A percentile compares a stretch with the other conserved stretches of the same genome.
Conservation (phyloP, 2,329 filamentous ascomycete genomes). For the Calonectria montana region DNA sequence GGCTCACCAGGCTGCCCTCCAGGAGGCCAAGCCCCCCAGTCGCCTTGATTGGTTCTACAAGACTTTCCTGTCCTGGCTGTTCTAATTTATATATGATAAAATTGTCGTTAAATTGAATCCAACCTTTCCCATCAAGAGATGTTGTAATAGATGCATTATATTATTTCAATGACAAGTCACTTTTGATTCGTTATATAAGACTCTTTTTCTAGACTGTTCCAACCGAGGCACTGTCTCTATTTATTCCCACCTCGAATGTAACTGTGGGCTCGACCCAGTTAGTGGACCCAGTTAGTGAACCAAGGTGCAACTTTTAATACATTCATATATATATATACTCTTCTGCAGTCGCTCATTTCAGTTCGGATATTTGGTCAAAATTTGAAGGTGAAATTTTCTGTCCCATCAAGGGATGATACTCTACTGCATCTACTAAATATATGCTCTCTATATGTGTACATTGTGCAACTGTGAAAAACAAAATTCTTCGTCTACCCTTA, state of each 20-base stretch:
- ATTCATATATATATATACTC: slow-evolving; percentile 34
- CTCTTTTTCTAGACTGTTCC: too few relatives aligned
- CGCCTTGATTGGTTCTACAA: slow-evolving; percentile 51
- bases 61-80: slow-evolving; percentile 52
- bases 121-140: not conserved
- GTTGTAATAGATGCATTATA: not conserved
- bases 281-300: not conserved
- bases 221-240: too few relatives aligned
- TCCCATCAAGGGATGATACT: not conserved
- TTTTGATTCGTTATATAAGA: too few relatives aligned
- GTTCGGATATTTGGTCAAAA: not conserved
- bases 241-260: too few relatives aligned
- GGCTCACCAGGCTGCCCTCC: slow-evolving; percentile 50
- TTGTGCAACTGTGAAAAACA: not conserved
- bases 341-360: slow-evolving; percentile 41
- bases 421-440: not conserved
- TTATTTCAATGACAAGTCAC: too few relatives aligned
- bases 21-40: slow-evolving; percentile 37
- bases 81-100: slow-evolving; percentile 37
- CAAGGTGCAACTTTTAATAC: slow-evolving; percentile 48
- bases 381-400: not conserved
- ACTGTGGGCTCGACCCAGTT: too few relatives aligned
- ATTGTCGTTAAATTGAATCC: not conserved
- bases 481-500: not conserved
- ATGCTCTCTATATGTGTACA: not conserved